These are phyloP conservation scores for Vaccinium corymbosum DNA, from an alignment of 148 eudicot species.

Conservation along the genomic window DNA sequence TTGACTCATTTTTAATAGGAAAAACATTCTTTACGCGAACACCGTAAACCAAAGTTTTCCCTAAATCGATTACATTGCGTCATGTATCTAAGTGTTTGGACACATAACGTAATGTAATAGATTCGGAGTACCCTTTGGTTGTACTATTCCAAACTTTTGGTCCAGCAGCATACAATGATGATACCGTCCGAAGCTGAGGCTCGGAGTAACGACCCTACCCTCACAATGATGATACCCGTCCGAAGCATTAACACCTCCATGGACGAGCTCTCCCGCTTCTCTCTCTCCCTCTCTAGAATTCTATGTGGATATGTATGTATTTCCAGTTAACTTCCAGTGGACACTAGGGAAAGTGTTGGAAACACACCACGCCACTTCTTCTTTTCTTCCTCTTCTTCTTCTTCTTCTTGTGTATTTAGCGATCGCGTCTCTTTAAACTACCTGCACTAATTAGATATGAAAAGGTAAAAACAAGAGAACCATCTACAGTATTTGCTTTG, in stretches of 20 bases:
- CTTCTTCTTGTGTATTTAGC: background rate
- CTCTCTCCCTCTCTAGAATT: background rate
- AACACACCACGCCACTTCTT: constrained; percentile 12
- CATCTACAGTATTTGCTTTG: background rate
- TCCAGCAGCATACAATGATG: background rate
- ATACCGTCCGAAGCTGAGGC: too few relatives aligned
- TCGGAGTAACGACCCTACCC: too few relatives aligned
- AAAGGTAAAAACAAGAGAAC: constrained; percentile 17
- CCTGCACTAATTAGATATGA: constrained; percentile 7
- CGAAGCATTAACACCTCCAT: background rate
- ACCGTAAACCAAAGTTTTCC: too few relatives aligned
- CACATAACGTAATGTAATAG: too few relatives aligned
- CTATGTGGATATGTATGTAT: background rate
- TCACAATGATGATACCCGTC: background rate
- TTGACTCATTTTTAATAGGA: background rate
- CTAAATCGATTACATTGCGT: too few relatives aligned
- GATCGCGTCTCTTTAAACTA: background rate
- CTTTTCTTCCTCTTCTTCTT: background rate
- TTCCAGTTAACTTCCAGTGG: constrained; percentile 2
- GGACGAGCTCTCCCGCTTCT: background rate
- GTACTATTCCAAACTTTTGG: background rate
- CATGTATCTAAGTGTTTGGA: too few relatives aligned
- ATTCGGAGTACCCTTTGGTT: too few relatives aligned
- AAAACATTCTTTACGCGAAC: too few relatives aligned
- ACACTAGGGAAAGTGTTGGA: constrained; percentile 10